Percentiles rank a stretch among this genome's conserved stretches.
Conservation (phyloP, 1,139 yeast species). For the Yamadazyma diospyri region DNA sequence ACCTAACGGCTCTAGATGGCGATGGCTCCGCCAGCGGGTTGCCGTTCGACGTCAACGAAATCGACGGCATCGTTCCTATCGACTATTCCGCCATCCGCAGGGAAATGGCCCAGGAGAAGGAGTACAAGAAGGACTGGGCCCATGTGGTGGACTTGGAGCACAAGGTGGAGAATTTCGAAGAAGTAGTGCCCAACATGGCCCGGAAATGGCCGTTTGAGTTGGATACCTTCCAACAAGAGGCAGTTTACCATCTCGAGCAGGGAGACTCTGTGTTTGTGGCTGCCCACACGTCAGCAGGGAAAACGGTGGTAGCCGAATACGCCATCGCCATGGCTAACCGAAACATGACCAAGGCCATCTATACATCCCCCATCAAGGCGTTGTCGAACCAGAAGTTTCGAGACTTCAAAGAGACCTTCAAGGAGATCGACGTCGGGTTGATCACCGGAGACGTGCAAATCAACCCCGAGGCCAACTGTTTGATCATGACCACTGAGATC, state of each 20-base stretch:
- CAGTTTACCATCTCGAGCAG: constrained; percentile 92
- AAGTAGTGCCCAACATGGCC: constrained; percentile 90
- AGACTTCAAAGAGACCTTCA: constrained; percentile 80
- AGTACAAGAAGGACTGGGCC: constrained; percentile 75
- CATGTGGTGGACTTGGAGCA: constrained; percentile 89
- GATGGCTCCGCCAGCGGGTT: constrained; percentile 8
- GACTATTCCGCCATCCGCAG: constrained; percentile 36
- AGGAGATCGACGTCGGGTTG: constrained; percentile 82
- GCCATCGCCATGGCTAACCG: constrained; percentile 91
- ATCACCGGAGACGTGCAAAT: constrained; percentile 98
- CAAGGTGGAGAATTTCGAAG: constrained; percentile 75
- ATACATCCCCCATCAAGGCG: constrained; percentile 92
- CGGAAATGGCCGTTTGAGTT: constrained; percentile 89
- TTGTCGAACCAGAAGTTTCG: constrained; percentile 91
- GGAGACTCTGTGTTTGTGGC: constrained; percentile 98
- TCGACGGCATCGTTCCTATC: constrained; percentile 76
- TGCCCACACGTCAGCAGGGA: constrained; percentile 95
- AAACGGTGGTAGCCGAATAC: constrained; percentile 89
- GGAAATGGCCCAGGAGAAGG: constrained; percentile 25
- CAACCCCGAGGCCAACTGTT: constrained; percentile 93
- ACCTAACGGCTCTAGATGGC: neutral
- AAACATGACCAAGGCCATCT: constrained; percentile 87
- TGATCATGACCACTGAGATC: constrained; percentile 97
- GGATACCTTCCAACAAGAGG: constrained; percentile 95
- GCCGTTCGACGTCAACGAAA: constrained; percentile 42